Evolutionary conservation across 495 filamentous ascomycete genomes (phyloP), one percentile per base, ranked within the genome.

Genomic region (Hypoxylon lenormandii): DNA sequence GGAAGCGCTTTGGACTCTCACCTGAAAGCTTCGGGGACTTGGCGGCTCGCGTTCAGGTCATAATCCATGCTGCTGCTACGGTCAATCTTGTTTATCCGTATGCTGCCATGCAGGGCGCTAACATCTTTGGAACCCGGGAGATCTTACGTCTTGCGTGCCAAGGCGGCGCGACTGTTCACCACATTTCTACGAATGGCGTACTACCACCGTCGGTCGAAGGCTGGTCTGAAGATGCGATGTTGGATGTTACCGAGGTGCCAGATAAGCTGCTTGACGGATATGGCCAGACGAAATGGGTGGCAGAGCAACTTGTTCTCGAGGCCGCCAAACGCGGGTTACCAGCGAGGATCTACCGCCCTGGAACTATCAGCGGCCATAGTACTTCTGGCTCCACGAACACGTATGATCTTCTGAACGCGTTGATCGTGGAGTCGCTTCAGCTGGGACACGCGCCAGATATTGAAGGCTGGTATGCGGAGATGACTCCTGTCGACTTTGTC

Each of bases 401-500:
- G 0, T 90, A 85, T 77, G 89, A 90, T 82, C 79, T 91, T 5
- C 77, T 91, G 11, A 86, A 84, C 62, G 89, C 89, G 0, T 63
- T 91, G 53, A 79, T 90, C 19, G 87, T 91, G 1, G 89, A 91
- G 67, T 90, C 88, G 6, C 82, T 90, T 33, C 83, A 85, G 26
- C 69, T 91, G 0, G 88, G 88, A 18, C 84, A 83, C 54, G 83
- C 82, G 4, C 88, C 88, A 0, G 83, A 89, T 54, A 85, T 90
- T 19, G 80, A 86, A 36, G 88, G 86, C 52, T 90, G 89, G 88
- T 84, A 85, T 23, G 87, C 87, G 0, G 89, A 91, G 76, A 90
- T 90, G 88, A 90, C 89, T 2, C 89, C 89, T 0, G 89, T 89
- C 2, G 88, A 91, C 75, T 90, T 90, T 55, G 86, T 90, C 55